These are phyloP conservation scores for Boeremia lycopersici DNA, from an alignment of 2,329 filamentous ascomycete species.

Conservation along the genomic window DNA sequence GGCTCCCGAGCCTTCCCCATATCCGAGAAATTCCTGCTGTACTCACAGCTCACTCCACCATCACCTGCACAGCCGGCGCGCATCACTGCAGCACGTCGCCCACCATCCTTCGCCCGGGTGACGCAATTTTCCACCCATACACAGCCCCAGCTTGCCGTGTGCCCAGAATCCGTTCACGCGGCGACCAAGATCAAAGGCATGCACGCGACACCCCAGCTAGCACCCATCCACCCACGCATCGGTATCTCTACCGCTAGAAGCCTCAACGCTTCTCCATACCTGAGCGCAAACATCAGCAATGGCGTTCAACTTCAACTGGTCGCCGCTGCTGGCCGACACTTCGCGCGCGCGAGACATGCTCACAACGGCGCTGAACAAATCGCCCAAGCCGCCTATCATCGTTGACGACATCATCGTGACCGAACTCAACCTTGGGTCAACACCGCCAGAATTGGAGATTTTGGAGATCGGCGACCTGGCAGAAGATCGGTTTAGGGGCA, in stretches of 20 bases:
- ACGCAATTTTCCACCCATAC: constrained; percentile 15
- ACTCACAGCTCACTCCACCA: constrained; percentile 30
- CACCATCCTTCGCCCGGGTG: constrained; percentile 6
- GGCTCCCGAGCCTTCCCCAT: constrained; percentile 17
- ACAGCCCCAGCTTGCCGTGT: constrained; percentile 12
- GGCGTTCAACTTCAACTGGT: constrained; percentile 99
- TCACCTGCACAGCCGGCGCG: constrained; percentile 20
- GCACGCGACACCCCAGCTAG: constrained; percentile 44
- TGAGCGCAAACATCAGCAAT: constrained; percentile 57
- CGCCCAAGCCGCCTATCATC: constrained; percentile 96
- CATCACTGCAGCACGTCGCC: constrained; percentile 13
- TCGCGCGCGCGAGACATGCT: constrained; percentile 90
- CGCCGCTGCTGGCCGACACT: constrained; percentile 94
- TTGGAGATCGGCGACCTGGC: constrained; percentile 96
- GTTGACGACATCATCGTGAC: constrained; percentile 99
- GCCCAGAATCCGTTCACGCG: constrained; percentile 41
- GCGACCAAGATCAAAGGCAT: constrained; percentile 37
- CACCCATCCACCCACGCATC: constrained; percentile 27
- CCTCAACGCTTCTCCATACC: constrained; percentile 23
- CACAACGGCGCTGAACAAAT: constrained; percentile 95
- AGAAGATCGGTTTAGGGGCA: constrained; percentile 94
- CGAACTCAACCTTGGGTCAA: constrained; percentile 93
- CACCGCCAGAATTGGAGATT: constrained; percentile 94
- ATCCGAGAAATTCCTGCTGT: constrained; percentile 36
- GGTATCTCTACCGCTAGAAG: constrained; percentile 22